phyloP scores from a whole-genome alignment of 495 filamentous ascomycete species.

The Penicillium egyptiacum region DNA sequence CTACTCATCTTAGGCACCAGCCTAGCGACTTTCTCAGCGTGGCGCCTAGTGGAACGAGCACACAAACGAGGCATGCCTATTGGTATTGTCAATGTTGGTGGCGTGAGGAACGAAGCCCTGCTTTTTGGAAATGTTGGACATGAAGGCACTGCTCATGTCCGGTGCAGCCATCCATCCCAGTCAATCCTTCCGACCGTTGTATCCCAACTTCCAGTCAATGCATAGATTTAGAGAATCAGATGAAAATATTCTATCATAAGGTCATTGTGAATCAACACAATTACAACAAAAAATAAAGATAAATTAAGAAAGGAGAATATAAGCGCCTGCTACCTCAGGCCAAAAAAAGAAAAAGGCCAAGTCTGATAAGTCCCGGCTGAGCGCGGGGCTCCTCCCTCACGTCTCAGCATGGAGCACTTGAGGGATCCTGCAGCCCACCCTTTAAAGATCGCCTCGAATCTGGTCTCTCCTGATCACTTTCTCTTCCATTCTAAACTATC shows the following conservation, averaged over 20 bases:
- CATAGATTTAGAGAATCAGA: slow-evolving; percentile 7
- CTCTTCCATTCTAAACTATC: slow-evolving; percentile 30
- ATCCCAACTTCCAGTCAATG: slow-evolving; percentile 29
- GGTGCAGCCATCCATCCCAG: slow-evolving; percentile 42
- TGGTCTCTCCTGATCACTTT: slow-evolving; percentile 44
- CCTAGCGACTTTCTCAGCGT: slow-evolving; percentile 92
- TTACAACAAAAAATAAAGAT: background rate
- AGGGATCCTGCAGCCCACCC: slow-evolving; percentile 24
- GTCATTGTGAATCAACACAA: background rate
- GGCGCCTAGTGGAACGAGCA: slow-evolving; percentile 81
- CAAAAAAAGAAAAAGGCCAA: slow-evolving; percentile 5
- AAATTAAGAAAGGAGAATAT: background rate
- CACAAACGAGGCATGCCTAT: slow-evolving; percentile 81
- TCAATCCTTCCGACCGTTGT: slow-evolving; percentile 39
- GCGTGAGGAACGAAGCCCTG: slow-evolving; percentile 72
- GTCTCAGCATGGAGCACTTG: slow-evolving; percentile 29
- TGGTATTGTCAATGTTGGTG: slow-evolving; percentile 79
- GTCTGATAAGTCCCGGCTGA: slow-evolving; percentile 21
- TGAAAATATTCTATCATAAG: slow-evolving; percentile 2
- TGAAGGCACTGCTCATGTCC: slow-evolving; percentile 29
- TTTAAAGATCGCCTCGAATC: slow-evolving; percentile 34
- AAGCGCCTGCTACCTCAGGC: slow-evolving; percentile 8
- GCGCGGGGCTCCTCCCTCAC: slow-evolving; percentile 33
- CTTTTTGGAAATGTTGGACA: slow-evolving; percentile 56
- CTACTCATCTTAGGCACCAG: slow-evolving; percentile 84